A percentile compares a stretch with the other conserved stretches of the same genome.
Evolutionary conservation across 2,329 filamentous ascomycete genomes (phyloP).

Genomic region (Fusarium nygamai): DNA sequence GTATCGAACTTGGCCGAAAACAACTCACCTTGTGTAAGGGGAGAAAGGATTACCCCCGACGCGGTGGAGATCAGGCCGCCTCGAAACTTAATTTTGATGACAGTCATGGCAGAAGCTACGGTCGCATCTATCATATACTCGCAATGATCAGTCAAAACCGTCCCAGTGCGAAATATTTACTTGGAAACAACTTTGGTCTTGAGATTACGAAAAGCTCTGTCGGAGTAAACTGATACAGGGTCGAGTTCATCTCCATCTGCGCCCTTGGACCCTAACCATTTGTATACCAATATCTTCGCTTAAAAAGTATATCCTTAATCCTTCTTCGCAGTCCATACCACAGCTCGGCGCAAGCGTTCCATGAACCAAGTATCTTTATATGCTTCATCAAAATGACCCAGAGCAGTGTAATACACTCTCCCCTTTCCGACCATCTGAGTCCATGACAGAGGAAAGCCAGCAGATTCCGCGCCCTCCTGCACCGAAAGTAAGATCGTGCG

Average conservation of each 20-base stretch:
- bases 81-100: background rate
- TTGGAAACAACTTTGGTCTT: too few species aligned
- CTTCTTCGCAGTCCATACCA: constrained; percentile 10
- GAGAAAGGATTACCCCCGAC: background rate
- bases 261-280: too few species aligned
- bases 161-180: too few species aligned
- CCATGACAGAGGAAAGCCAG: constrained; percentile 8
- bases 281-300: background rate
- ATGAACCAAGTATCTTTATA: constrained; percentile 23
- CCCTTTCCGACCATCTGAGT: constrained; percentile 7
- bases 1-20: background rate
- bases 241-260: background rate
- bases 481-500: background rate
- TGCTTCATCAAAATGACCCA: constrained; percentile 25
- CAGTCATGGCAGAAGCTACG: background rate
- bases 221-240: too few species aligned
- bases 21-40: background rate
- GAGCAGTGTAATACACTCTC: constrained; percentile 18
- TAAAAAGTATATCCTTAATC: background rate
- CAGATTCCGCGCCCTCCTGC: background rate
- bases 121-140: too few species aligned
- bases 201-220: too few species aligned
- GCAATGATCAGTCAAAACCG: too few species aligned
- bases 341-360: background rate
- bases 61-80: background rate